A percentile compares a stretch with the other conserved stretches of the same genome.
Evolutionary conservation across 2,329 filamentous ascomycete species (phyloP).

Genomic region (Elsinoe fawcettii): DNA sequence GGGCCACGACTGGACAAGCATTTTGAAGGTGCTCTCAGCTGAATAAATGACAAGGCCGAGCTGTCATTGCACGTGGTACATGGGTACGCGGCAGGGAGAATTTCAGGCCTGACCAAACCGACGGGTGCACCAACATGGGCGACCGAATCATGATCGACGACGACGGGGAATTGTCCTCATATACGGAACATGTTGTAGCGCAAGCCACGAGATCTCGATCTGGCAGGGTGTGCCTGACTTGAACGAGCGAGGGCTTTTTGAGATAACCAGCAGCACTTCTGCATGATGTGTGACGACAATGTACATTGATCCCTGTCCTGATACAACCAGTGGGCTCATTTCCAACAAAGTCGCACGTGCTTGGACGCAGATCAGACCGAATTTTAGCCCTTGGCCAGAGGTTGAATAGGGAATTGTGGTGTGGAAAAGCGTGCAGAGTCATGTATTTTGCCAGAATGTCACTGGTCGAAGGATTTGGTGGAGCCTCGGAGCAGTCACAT

Average conservation of each 20-base stretch:
- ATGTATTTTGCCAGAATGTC: not conserved
- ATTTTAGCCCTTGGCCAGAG: not conserved
- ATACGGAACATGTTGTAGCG: not conserved
- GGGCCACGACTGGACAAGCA: not conserved
- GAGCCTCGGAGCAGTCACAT: not conserved
- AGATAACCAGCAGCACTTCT: not conserved
- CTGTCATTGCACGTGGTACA: constrained; percentile 11
- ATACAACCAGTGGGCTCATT: not conserved
- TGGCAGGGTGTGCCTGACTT: constrained; percentile 5
- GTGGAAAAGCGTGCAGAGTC: not conserved
- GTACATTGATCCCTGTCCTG: not conserved
- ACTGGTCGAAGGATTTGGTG: not conserved
- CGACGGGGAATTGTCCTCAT: not conserved
- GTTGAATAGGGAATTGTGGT: not conserved
- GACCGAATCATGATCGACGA: constrained; percentile 13
- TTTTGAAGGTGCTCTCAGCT: not conserved
- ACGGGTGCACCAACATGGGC: not conserved
- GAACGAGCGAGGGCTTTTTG: not conserved
- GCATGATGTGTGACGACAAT: not conserved
- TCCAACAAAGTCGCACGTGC: not conserved
- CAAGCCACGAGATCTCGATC: constrained; percentile 3
- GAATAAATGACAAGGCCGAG: not conserved
- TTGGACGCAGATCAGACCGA: constrained; percentile 1
- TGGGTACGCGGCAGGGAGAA: not conserved
- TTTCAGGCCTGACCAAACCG: not conserved